Evolutionary conservation across 169 alveolate genomes (phyloP), one percentile per base, ranked within the genome.

Genomic region (Cryptosporidium ubiquitum): DNA sequence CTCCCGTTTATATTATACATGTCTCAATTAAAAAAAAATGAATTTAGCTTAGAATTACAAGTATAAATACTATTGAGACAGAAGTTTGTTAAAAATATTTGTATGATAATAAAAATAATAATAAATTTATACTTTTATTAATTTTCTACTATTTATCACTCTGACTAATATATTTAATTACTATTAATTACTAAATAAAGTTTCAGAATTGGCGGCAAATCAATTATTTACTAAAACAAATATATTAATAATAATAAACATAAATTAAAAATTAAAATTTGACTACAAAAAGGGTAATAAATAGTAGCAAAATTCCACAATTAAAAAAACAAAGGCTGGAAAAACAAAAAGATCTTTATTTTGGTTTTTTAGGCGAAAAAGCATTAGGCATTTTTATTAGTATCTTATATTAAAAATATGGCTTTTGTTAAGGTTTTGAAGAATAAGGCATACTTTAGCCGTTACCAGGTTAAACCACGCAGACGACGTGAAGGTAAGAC

Each of bases 401-500:
- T 69, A 84, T 91, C 68, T 60, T 35, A 29, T 39, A 70, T 66
- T 60, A 71, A 44, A 75, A 92, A 71, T 86, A 98, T 98, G 99
- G 99, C 98, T 71, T 98, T 98, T 95, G 98, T 98, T 44, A 98
- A 98, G 94, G 96, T 96, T 85, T 95, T 97, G 66, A 99, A 99
- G 97, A 98, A 95, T 91, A 97, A 95, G 93, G 99, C 99, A 70
- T 99, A 98, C 96, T 98, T 96, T 96, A 97, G 97, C 94, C 98
- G 99, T 93, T 98, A 94, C 96, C 99, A 99, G 95, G 99, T 98
- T 91, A 97, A 97, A 93, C 97, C 95, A 95, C 98, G 99, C 94
- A 96, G 99, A 92, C 96, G 99, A 94, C 96, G 99, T 84, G 99
- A 98, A 98, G 99, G 99, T 55, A 98, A 98, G 97, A 99, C 99